Evolutionary conservation across 83 land plant species (phyloP).

Genomic region (Diphasiastrum complanatum): DNA sequence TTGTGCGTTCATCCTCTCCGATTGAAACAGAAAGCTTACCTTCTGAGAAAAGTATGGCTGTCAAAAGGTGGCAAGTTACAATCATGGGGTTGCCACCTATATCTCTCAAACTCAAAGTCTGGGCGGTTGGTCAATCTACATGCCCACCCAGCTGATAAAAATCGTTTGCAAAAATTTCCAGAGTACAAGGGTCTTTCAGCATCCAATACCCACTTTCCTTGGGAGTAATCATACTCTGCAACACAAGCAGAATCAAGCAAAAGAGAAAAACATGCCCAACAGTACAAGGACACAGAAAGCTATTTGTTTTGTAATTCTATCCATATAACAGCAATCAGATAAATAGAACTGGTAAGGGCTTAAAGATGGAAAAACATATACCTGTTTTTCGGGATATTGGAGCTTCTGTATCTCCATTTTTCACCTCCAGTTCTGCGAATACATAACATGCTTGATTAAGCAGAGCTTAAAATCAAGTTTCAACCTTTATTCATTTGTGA

Average conservation of each 20-base stretch:
- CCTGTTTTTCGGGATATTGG: no score
- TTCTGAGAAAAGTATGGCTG: slow-evolving; percentile 40
- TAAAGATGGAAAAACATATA: no score
- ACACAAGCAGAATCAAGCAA: not conserved
- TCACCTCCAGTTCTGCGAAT: not conserved
- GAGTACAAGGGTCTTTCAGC: slow-evolving; percentile 64
- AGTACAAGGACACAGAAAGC: no score
- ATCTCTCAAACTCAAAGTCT: slow-evolving; percentile 64
- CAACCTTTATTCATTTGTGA: no score
- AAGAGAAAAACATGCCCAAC: slow-evolving; percentile 1
- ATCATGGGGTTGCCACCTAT: slow-evolving; percentile 68
- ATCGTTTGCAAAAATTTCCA: slow-evolving; percentile 60
- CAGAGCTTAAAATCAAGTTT: no score
- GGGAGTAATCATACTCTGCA: slow-evolving; percentile 55
- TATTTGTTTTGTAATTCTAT: no score
- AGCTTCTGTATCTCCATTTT: no score
- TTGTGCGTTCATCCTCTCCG: not conserved
- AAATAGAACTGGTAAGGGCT: no score
- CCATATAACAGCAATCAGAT: no score
- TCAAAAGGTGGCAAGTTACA: slow-evolving; percentile 70
- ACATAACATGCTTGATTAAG: no score
- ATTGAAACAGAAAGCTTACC: slow-evolving; percentile 20
- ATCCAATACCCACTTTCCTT: slow-evolving; percentile 77
- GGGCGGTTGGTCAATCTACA: slow-evolving; percentile 57
- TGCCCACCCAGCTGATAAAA: slow-evolving; percentile 82